Percentiles rank a stretch among this genome's conserved stretches.
These are phyloP conservation scores for Metschnikowia arizonensis DNA, from an alignment of 805 yeast genomes.

Conservation along the genomic window DNA sequence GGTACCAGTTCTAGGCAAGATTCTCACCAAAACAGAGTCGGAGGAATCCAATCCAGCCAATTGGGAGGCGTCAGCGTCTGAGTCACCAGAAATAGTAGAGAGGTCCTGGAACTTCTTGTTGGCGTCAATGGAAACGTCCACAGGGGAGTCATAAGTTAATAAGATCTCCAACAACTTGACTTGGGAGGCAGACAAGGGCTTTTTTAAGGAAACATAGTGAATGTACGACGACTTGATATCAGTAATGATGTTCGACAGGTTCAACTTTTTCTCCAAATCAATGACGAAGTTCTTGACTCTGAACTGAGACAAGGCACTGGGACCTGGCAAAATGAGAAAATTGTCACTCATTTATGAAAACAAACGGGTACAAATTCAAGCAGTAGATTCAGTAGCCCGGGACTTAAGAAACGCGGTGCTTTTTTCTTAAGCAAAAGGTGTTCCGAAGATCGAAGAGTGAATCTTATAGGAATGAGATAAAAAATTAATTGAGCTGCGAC, in stretches of 20 bases:
- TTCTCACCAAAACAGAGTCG: conserved; percentile 56
- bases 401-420: conserved; percentile 4
- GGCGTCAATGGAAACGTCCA: conserved; percentile 50
- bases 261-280: conserved; percentile 69
- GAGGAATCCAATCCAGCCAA: conserved; percentile 9
- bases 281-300: conserved; percentile 70
- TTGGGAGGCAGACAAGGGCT: conserved; percentile 37
- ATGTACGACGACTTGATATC: conserved; percentile 71
- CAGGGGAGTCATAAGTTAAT: conserved; percentile 68
- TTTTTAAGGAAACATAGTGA: conserved; percentile 69
- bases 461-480: not conserved
- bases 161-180: conserved; percentile 51
- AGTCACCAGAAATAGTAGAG: conserved; percentile 26
- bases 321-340: conserved; percentile 67
- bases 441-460: conserved; percentile 1
- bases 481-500: conserved; percentile 8
- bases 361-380: conserved; percentile 1
- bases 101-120: conserved; percentile 37
- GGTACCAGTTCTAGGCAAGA: conserved; percentile 91
- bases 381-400: not conserved
- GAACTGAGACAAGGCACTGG: conserved; percentile 83
- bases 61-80: conserved; percentile 10
- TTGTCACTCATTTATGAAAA: conserved; percentile 15
- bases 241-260: conserved; percentile 55
- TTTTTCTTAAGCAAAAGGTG: not conserved